Evolutionary conservation across 345 rosid species (phyloP).

Genomic region (Firmiana major): DNA sequence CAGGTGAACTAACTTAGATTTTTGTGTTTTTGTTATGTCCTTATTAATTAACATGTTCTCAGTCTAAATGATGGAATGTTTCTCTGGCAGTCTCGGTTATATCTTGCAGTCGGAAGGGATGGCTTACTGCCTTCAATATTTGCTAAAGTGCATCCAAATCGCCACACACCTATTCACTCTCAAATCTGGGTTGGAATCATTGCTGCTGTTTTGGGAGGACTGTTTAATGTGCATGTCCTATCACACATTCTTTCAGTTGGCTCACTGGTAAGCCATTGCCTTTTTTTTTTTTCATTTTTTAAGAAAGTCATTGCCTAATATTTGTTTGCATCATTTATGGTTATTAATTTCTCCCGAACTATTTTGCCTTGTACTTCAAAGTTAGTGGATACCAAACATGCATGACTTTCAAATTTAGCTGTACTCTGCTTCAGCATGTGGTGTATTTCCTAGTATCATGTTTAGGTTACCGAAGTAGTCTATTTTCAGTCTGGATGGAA

Average conservation of each 20-base stretch:
- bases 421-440: not conserved
- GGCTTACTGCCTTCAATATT: slow-evolving; percentile 87
- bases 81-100: slow-evolving; percentile 73
- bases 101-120: slow-evolving; percentile 93
- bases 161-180: slow-evolving; percentile 83
- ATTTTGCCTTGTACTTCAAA: not conserved
- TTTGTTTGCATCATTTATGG: not conserved
- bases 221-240: slow-evolving; percentile 72
- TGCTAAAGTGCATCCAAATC: slow-evolving; percentile 76
- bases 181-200: slow-evolving; percentile 94
- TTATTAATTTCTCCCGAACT: not conserved
- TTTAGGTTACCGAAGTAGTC: not conserved
- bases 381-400: not conserved
- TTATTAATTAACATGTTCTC: slow-evolving; percentile 9
- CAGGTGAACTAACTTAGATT: slow-evolving; percentile 52
- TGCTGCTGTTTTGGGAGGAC: slow-evolving; percentile 73
- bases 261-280: slow-evolving; percentile 59
- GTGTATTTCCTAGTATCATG: not conserved
- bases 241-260: slow-evolving; percentile 97
- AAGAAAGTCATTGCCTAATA: not conserved
- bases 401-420: not conserved
- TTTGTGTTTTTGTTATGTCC: slow-evolving; percentile 6
- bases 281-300: not conserved
- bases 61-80: slow-evolving; percentile 23
- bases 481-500: not conserved